phyloP scores from a whole-genome alignment of 805 yeast genomes.

The Teunomyces cretensis region DNA sequence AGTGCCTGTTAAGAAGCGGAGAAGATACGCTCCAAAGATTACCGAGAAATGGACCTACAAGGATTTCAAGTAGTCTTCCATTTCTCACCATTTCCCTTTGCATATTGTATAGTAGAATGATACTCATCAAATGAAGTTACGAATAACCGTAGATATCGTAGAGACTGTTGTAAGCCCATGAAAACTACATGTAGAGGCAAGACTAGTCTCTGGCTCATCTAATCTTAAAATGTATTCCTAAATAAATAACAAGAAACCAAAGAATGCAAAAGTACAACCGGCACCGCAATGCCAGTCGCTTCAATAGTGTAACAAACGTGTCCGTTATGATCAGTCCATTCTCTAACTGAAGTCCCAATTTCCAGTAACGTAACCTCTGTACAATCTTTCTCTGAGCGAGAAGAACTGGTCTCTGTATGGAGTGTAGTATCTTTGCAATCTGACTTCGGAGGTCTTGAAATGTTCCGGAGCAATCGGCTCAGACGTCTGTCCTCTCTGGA shows the following conservation, averaged over 20 bases:
- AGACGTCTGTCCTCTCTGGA: constrained; percentile 64
- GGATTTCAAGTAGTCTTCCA: constrained; percentile 63
- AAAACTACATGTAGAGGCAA: too few relatives aligned
- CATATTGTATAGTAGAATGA: constrained; percentile 2
- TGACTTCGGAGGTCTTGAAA: constrained; percentile 61
- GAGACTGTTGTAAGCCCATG: too few relatives aligned
- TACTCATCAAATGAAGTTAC: too few relatives aligned
- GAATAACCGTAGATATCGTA: too few relatives aligned
- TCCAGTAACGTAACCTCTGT: constrained; percentile 46
- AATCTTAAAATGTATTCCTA: background rate
- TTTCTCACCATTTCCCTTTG: too few relatives aligned
- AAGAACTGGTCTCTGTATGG: constrained; percentile 49
- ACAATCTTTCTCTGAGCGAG: constrained; percentile 46
- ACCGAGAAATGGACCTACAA: constrained; percentile 94
- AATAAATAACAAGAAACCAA: background rate
- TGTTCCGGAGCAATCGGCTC: constrained; percentile 71
- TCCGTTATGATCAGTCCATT: background rate
- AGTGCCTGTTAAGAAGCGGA: constrained; percentile 61
- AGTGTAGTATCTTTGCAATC: constrained; percentile 42
- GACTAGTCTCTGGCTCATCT: too few relatives aligned
- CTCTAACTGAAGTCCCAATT: constrained; percentile 40
- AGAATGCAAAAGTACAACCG: background rate
- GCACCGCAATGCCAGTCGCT: background rate
- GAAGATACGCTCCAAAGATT: constrained; percentile 68
- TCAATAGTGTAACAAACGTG: background rate